Evolutionary conservation across 2,329 filamentous ascomycete species (phyloP).

Genomic region (Aspergillus sclerotialis): DNA sequence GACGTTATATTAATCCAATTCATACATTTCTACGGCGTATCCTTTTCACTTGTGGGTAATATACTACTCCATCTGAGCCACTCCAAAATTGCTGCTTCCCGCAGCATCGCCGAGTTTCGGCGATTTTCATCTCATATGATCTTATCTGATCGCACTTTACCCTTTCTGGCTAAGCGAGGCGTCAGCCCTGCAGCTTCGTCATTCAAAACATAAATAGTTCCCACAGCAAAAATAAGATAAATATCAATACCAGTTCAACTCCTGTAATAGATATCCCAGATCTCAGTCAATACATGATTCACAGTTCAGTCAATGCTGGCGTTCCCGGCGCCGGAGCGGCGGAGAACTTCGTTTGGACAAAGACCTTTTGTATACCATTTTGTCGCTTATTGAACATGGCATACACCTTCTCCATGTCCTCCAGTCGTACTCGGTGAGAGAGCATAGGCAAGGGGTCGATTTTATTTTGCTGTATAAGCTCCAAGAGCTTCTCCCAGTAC

Average conservation of each 20-base stretch:
- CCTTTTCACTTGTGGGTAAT: too few species aligned
- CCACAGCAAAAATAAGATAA: too few species aligned
- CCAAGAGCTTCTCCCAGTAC: conserved; percentile 75
- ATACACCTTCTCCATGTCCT: conserved; percentile 65
- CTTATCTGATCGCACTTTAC: conserved; percentile 20
- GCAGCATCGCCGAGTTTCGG: background rate
- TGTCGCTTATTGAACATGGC: conserved; percentile 50
- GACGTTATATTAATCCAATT: too few species aligned
- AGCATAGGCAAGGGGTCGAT: conserved; percentile 76
- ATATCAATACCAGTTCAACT: too few species aligned
- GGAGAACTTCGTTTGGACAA: conserved; percentile 54
- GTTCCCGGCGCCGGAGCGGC: conserved; percentile 43
- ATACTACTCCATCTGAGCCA: too few species aligned
- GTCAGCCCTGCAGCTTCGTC: background rate
- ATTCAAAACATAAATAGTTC: too few species aligned
- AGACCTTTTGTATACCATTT: conserved; percentile 74
- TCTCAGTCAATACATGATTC: too few species aligned
- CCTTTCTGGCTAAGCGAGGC: conserved; percentile 5
- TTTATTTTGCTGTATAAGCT: conserved; percentile 58
- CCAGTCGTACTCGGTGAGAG: conserved; percentile 66
- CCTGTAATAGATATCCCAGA: too few species aligned
- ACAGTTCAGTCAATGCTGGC: conserved; percentile 43
- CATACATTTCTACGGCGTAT: too few species aligned
- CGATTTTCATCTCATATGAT: conserved; percentile 13
- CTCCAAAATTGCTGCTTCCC: too few species aligned